Evolutionary conservation across 345 rosid genomes (phyloP), one percentile per base, ranked within the genome.

Genomic region (Limnanthes douglasii): DNA sequence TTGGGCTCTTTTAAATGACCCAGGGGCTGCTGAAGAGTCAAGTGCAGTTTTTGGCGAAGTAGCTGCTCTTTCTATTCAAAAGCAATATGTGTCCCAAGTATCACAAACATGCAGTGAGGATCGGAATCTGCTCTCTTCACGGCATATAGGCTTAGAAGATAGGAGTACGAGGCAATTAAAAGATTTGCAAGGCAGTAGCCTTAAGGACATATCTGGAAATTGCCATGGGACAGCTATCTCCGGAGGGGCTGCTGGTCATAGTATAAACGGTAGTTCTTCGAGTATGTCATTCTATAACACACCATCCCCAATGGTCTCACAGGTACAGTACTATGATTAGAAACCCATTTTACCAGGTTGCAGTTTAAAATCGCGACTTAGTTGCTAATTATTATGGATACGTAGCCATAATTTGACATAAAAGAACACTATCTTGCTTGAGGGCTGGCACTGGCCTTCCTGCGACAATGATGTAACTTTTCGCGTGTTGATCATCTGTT

Each of bases 1-100:
- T 26, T 32, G 36, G 37, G 8, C 6, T 19, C 6, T 1, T 46
- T 31, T 39, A 14, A 18, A 33, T 46, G 23, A 26, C 34, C 25
- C 50, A 83, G 98, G 93, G 55, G 81, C 85, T 66, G 96, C 94
- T 31, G 98, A 84, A 54, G 98, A 80, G 56, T 79, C 83, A 42
- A 56, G 65, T 61, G 69, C 63, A 30, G 65, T 80, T 77, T 84
- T 84, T 63, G 92, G 85, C 62, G 95, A 80, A 60, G 56, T 74
- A 56, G 96, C 96, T 54, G 76, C 78, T 50, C 66, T 59, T 53
- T 66, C 74, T 49, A 61, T 90, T 66, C 92, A 84, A 61, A 90
- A 77, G 66, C 94, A 75, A 57, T 84, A 70, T 52, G 17, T 64
- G 45, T 61, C 65, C 41, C 65, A 64, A 39, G 61, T 60, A 47